A percentile compares a stretch with the other conserved stretches of the same genome.
phyloP scores from a whole-genome alignment of 75 land plant genomes.

The Cupressus sempervirens region DNA sequence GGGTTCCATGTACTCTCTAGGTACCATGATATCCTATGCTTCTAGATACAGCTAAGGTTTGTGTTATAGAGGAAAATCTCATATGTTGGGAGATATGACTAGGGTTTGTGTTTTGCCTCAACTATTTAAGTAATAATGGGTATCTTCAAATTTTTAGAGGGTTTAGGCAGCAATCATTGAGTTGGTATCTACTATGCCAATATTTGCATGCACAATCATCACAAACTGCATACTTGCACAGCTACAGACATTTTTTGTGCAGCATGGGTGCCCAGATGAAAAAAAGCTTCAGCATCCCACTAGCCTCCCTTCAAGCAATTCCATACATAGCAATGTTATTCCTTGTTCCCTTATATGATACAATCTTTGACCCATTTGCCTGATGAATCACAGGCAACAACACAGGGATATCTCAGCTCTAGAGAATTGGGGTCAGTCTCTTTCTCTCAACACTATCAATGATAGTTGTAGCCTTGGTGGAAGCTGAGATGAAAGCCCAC shows the following conservation, averaged over 20 bases:
- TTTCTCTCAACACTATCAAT: neutral
- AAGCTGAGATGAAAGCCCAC: constrained; percentile 16
- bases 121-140: too few species aligned
- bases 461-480: neutral
- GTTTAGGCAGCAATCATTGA: too few species aligned
- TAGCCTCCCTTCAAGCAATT: constrained; percentile 40
- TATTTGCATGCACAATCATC: constrained; percentile 48
- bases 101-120: too few species aligned
- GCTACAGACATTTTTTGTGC: constrained; percentile 40
- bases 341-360: constrained; percentile 56
- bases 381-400: constrained; percentile 38
- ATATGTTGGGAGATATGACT: too few species aligned
- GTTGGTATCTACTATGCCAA: too few species aligned
- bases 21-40: too few species aligned
- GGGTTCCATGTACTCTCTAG: too few species aligned
- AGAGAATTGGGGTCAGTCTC: constrained; percentile 6
- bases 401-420: constrained; percentile 53
- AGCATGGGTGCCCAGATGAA: constrained; percentile 20
- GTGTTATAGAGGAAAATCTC: too few species aligned
- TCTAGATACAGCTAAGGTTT: too few species aligned
- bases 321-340: constrained; percentile 48
- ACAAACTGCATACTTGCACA: constrained; percentile 38
- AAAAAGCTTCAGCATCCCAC: constrained; percentile 24
- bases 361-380: constrained; percentile 50
- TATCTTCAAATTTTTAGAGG: too few species aligned